A percentile compares a stretch with the other conserved stretches of the same genome.
Conservation (phyloP, 257 asterid species). For the Jasminum sambac region DNA sequence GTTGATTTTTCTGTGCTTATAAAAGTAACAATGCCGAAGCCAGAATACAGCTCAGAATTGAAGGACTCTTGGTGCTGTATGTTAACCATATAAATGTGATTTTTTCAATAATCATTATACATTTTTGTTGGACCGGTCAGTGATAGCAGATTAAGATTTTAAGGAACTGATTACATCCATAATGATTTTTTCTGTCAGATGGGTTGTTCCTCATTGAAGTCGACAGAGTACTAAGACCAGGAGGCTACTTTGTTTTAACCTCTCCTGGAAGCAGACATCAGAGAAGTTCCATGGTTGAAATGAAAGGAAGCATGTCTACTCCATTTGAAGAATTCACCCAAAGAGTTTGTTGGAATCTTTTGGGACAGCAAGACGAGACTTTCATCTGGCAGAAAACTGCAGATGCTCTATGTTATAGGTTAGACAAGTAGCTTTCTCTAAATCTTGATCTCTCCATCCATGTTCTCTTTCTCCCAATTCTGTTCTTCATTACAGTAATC, state of each 20-base stretch:
- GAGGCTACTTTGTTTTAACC: conserved; percentile 91
- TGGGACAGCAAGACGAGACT: conserved; percentile 85
- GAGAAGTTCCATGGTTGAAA: conserved; percentile 38
- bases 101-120: background rate
- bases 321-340: conserved; percentile 63
- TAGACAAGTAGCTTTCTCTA: conserved; percentile 28
- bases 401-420: conserved; percentile 78
- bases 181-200: conserved; percentile 53
- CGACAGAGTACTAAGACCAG: conserved; percentile 94
- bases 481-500: conserved; percentile 5
- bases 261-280: conserved; percentile 67
- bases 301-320: conserved; percentile 53
- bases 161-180: conserved; percentile 24
- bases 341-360: conserved; percentile 76
- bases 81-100: background rate
- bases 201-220: conserved; percentile 83
- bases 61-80: background rate
- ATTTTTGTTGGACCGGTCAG: conserved; percentile 1
- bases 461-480: background rate
- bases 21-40: background rate
- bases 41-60: background rate
- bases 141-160: background rate
- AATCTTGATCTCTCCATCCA: background rate
- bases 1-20: background rate
- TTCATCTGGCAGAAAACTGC: conserved; percentile 82